Base-by-base conservation (phyloP, 2,329 filamentous ascomycete species). In the Colletotrichum tanaceti region DNA sequence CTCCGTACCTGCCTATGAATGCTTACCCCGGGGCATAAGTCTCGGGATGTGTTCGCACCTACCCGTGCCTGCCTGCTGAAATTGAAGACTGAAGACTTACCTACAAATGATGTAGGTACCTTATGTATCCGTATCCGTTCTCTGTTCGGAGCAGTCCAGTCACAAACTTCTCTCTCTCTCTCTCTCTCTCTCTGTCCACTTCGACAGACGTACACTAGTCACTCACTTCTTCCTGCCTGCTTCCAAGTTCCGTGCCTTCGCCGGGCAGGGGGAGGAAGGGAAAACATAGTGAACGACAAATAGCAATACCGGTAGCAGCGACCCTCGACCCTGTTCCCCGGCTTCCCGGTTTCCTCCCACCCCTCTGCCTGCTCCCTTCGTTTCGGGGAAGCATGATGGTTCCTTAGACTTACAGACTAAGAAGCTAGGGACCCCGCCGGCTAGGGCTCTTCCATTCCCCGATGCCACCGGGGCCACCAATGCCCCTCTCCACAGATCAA, bases 381-480 rank as follows among this genome's bases (percentile, higher is more conserved):
- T 61, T 66, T 69, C 66, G 66, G 66, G 66, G 66, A 69, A 66
- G 66, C 62, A 69, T 57, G 62, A 66, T 43, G 44, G 57, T 46
- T 61, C 49, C 66, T 64, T 69, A 65, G 62, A 39, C 39, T 60
- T 28, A 39, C 43, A 69, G 57, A 32, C 62, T 61, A 58, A 69
- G 55, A 46, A 50, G 43, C 63, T 24, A 66, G 57, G 49, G 63
- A 57, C 62, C 35, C 41, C 57, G 61, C 63, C 62, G 66, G 66
- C 66, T 69, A 57, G 66, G 49, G 66, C 55, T 61, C 50, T 58
- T 28, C 38, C 54, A 44, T 59, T 60, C 65, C 65, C 61, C 65
- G 65, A 65, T 65, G 54, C 61, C 64, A 57, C 65, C 61, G 43
- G 65, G 47, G 22, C 61, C 61, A 41, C 61, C 54, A 65, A 65